phyloP scores from a whole-genome alignment of 768 basidiomycete genomes.

The Ramaria sp. region DNA sequence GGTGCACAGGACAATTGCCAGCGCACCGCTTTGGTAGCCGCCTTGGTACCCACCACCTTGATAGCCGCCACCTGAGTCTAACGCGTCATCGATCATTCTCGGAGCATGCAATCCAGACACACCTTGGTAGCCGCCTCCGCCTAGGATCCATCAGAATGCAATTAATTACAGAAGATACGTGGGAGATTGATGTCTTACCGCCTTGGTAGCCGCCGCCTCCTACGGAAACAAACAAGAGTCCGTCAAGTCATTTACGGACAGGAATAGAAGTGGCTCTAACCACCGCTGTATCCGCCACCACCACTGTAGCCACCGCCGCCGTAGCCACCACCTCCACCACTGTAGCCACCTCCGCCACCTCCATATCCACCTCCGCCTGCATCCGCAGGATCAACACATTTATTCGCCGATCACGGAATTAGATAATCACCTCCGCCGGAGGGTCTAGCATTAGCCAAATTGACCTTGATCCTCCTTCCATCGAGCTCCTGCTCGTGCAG shows the following conservation, averaged over 20 bases:
- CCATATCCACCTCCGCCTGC: constrained; percentile 21
- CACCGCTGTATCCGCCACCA: constrained; percentile 7
- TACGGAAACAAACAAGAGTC: not conserved
- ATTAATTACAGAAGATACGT: not conserved
- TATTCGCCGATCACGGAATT: constrained; percentile 18
- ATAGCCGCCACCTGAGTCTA: not conserved
- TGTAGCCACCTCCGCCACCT: constrained; percentile 24
- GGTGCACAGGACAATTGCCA: not conserved
- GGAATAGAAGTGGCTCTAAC: constrained; percentile 1
- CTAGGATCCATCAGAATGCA: not conserved
- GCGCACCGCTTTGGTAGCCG: not conserved
- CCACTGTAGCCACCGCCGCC: constrained; percentile 16
- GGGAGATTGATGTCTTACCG: not conserved
- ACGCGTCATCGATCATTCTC: not conserved
- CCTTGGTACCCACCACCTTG: constrained; percentile 2
- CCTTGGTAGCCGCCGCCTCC: constrained; percentile 6
- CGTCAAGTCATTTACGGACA: not conserved
- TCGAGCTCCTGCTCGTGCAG: constrained; percentile 92
- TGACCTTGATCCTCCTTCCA: constrained; percentile 82
- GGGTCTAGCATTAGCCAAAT: constrained; percentile 65
- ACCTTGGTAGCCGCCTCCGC: constrained; percentile 1
- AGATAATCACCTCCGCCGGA: constrained; percentile 36
- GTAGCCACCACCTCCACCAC: constrained; percentile 16
- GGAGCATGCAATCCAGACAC: not conserved
- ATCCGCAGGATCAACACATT: not conserved